Base-by-base conservation (phyloP, 73 alveolate genomes). In the Uronychia binucleata region DNA sequence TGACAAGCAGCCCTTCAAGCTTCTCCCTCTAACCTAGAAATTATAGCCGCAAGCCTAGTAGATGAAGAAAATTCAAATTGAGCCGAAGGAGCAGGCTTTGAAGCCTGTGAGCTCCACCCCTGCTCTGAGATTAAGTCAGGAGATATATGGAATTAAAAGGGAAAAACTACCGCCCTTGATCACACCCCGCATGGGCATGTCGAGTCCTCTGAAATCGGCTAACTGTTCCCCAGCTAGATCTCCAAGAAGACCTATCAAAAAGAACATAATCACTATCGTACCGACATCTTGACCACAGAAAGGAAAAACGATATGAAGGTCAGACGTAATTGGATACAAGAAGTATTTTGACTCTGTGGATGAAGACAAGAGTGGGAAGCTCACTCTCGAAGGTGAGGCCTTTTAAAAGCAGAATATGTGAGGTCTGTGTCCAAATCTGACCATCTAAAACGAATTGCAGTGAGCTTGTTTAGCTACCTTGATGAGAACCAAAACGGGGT, bases 361-460 rank as follows among this genome's bases (percentile, higher is more conserved):
- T 57, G 86, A 75, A 11, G 87, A 82, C 28, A 84, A 76, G 33
- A 88, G 78, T 34, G 94, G 94, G 28, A 11, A 81, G n/a, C 32
- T 88, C 0, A 81, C 94, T n/a, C 27, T 81, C 1, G 87, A 88
- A 14, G 57, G 90, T 83, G 76, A 83, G 31, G 13, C 29, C 27
- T 11, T 67, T 27, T 11, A 26, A 75, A 30, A 25, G 0, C 74
- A 83, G 90, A 88, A 30, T 88, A 88, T 75, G 94, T 88, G 77
- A 74, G 87, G 57, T 88, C 94, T 1, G 81, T 83, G 5, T 81
- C 90, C 25, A 88, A 88, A 76, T 81, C 90, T 1, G 79, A 57
- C 33, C 94, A 88, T 75, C 34, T 88, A 26, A 81, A 86, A 75
- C 81, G 94, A 74, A 88, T 88, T 34, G 94, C 90, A 75, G 94